A percentile compares a stretch with the other conserved stretches of the same genome.
These are phyloP conservation scores for Cornus florida DNA, from an alignment of 148 eudicot species.

Conservation along the genomic window DNA sequence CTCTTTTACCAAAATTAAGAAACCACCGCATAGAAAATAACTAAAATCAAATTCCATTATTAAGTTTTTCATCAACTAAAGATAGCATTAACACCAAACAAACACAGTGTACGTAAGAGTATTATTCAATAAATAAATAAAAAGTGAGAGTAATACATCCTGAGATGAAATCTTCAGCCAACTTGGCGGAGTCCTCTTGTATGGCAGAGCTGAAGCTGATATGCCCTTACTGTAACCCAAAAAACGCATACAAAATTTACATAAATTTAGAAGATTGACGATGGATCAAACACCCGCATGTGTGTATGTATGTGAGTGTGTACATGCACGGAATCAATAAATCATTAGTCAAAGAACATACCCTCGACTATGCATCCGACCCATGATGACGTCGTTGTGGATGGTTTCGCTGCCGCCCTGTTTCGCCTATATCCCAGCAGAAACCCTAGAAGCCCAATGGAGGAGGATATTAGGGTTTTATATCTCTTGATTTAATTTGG, in stretches of 20 bases:
- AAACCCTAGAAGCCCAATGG: not conserved
- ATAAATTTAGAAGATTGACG: not conserved
- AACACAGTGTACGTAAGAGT: too few species aligned
- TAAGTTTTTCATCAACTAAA: too few species aligned
- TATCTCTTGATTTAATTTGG: too few species aligned
- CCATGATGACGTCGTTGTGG: conserved; percentile 10
- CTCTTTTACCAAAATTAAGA: not conserved
- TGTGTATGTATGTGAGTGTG: not conserved
- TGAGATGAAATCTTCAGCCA: conserved; percentile 31
- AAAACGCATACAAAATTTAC: not conserved
- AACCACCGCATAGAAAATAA: not conserved
- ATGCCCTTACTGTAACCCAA: conserved; percentile 26
- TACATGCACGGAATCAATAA: too few species aligned
- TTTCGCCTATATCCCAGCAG: not conserved
- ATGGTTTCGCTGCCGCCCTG: not conserved
- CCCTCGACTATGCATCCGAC: conserved; percentile 33
- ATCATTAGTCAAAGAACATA: not conserved
- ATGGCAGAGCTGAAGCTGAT: conserved; percentile 25
- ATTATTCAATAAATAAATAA: too few species aligned
- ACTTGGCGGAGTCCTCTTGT: conserved; percentile 33
- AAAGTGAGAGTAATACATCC: conserved; percentile 18
- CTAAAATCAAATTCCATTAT: too few species aligned
- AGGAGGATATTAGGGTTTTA: not conserved
- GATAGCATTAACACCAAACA: too few species aligned
- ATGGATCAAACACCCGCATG: not conserved